phyloP scores from a whole-genome alignment of 2,329 filamentous ascomycete species.

The Tolypocladium guangdongense region DNA sequence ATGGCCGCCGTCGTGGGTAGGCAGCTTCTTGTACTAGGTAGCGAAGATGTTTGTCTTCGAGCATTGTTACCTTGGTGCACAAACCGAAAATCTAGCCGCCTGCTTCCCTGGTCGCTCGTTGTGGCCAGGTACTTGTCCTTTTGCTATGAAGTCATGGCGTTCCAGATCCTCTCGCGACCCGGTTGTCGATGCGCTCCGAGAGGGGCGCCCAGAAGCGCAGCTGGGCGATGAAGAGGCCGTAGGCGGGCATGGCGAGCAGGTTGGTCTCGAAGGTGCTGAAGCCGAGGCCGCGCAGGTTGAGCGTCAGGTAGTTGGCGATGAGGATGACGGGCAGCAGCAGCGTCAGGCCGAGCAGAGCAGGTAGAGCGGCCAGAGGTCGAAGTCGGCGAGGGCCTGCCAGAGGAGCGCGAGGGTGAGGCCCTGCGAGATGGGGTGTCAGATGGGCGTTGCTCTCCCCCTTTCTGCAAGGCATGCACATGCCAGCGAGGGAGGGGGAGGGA shows the following conservation, averaged over 20 bases:
- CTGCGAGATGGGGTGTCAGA: no score
- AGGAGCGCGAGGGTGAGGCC: conserved; percentile 36
- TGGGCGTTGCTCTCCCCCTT: no score
- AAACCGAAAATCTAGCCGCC: conserved; percentile 31
- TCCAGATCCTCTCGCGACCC: conserved; percentile 32
- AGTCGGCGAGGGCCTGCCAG: conserved; percentile 39
- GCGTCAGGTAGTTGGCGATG: conserved; percentile 37
- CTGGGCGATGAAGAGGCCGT: conserved; percentile 25
- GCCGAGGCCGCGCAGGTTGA: conserved; percentile 37
- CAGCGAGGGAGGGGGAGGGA: no score
- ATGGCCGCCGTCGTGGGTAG: not conserved
- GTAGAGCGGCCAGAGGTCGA: conserved; percentile 45
- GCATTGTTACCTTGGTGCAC: conserved; percentile 17
- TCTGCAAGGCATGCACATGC: no score
- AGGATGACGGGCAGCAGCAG: conserved; percentile 36
- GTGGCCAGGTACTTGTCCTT: conserved; percentile 19
- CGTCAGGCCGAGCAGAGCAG: conserved; percentile 33
- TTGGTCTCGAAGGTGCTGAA: conserved; percentile 39
- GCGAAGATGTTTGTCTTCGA: not conserved
- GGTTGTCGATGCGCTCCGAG: conserved; percentile 30
- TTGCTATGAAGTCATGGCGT: conserved; percentile 31
- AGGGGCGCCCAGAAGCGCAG: conserved; percentile 32
- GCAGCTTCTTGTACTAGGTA: not conserved
- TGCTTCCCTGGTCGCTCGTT: conserved; percentile 33
- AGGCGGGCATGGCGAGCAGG: conserved; percentile 42